These are phyloP conservation scores for Diaporthe amygdali DNA, from an alignment of 2,329 filamentous ascomycete species.

Conservation along the genomic window DNA sequence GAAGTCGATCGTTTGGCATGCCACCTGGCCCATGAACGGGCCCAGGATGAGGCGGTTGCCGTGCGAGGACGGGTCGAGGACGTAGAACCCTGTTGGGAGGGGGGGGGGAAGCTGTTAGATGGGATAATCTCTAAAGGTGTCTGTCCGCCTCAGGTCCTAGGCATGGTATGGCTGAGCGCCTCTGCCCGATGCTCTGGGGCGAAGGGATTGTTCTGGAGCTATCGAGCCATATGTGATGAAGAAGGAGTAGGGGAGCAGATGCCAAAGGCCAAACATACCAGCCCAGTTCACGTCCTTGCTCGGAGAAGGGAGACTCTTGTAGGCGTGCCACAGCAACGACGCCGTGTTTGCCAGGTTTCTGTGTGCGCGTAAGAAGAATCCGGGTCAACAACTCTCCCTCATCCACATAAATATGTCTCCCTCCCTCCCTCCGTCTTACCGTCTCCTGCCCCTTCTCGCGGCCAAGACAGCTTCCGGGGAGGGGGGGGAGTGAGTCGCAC, in stretches of 20 bases:
- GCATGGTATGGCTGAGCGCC: not conserved
- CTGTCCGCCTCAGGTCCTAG: not conserved
- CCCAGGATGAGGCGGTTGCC: conserved; percentile 67
- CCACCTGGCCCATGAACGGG: conserved; percentile 80
- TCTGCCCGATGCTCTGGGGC: not conserved
- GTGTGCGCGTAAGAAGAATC: conserved; percentile 3
- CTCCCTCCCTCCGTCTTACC: not conserved
- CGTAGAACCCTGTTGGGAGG: conserved; percentile 69
- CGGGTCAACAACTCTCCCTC: not conserved
- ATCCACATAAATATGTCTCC: not conserved
- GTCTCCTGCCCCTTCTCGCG: no score
- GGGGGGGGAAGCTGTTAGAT: conserved; percentile 1
- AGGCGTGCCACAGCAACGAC: conserved; percentile 80
- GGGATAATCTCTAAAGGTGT: not conserved
- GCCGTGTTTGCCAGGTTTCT: conserved; percentile 81
- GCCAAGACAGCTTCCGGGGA: not conserved
- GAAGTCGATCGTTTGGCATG: conserved; percentile 79
- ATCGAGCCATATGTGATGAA: not conserved
- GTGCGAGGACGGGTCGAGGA: conserved; percentile 56
- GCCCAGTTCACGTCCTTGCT: conserved; percentile 79
- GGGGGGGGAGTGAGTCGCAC: not conserved
- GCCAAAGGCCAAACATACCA: conserved; percentile 44
- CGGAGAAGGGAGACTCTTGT: conserved; percentile 72
- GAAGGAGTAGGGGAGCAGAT: not conserved
- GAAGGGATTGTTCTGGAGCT: not conserved